Evolutionary conservation across 305 asterid species (phyloP), one percentile per base, ranked within the genome.

Genomic region (Fraxinus greggii): DNA sequence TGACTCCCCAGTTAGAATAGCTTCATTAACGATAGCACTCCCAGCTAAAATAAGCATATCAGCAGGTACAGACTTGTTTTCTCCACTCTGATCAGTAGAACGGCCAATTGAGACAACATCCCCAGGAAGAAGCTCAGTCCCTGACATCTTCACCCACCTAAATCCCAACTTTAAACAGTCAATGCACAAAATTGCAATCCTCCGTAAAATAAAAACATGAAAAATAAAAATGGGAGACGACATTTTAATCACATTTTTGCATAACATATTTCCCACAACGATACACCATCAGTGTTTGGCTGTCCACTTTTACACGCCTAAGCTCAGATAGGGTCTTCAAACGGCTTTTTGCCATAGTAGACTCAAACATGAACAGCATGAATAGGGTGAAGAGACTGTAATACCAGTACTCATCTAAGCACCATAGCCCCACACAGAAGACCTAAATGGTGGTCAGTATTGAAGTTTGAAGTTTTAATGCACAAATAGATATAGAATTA

Each of bases 31-130:
- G 81, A 95, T 95, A 77, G 97, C 95, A 92, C 90, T 94, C 87
- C 99, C 99, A 86, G 99, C 97, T 84, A 96, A 89, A 85, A 96
- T 90, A 85, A 96, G 98, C 99, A 96, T 94, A 90, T 96, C 99
- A 31, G 97, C 98, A 36, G 99, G 98, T 45, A 93, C 97, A 81
- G 97, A 93, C 87, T 94, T 95, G 83, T 95, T 97, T 82, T 95
- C 99, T 79, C 97, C 98, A 84, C 86, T 91, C 76, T 86, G 89
- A 84, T 92, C 94, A 87, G 88, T 88, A 82, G 99, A 89, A 69
- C 99, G 98, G 79, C 99, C 98, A 81, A 94, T 86, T 26, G 99
- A 96, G 85, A 93, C 98, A 61, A 96, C 92, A 92, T 94, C 99
- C 82, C 98, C 98, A 19, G 98, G 98, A 82, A 96, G 84, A 74